Evolutionary conservation across 2,329 filamentous ascomycete species (phyloP), one percentile per base, ranked within the genome.

Genomic region (Stachybotrys chartarum): DNA sequence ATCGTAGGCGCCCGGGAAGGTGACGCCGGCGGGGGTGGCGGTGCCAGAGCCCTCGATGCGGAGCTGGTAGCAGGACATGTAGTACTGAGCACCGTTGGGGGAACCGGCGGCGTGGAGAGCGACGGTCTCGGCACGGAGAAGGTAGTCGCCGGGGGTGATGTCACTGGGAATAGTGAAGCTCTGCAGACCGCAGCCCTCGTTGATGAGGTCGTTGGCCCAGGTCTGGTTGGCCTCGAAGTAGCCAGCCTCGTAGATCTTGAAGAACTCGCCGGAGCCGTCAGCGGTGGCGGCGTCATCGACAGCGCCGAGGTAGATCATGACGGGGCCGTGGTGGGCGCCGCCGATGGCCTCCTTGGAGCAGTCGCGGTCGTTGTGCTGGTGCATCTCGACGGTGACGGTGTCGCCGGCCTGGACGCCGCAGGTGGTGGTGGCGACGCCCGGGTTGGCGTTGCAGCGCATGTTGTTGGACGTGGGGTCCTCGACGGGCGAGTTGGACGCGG

Each of bases 291-390:
- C 50, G 18, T 52, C 50, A 16, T 42, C 50, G 50, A 52, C 50
- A 24, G 49, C 49, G 30, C 50, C 50, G 7, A 52, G 50, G 50
- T 52, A 52, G 31, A 52, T 52, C 50, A 52, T 52, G 35, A 44
- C 50, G 31, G 50, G 50, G 35, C 31, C 50, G 50, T 44, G 50
- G 50, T 52, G 50, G 30, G 50, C 50, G n/a, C 50, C 50, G 18
- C 50, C 50, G 50, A 52, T 52, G 35, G 35, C 50, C 50, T 52
- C 50, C 35, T 52, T 52, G 50, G 50, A 35, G 50, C 50, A 52
- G 35, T 44, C 35, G 32, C 50, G 50, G 35, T 52, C 50, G 35
- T 52, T 52, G 50, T 44, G 50, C 35, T 52, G 50, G 50, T 52
- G 50, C 50, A 44, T 52, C 31, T 52, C 50, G 35, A 52, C 50